These are phyloP conservation scores for Nicotiana benthamiana DNA, from an alignment of 257 asterid species.

Conservation along the genomic window DNA sequence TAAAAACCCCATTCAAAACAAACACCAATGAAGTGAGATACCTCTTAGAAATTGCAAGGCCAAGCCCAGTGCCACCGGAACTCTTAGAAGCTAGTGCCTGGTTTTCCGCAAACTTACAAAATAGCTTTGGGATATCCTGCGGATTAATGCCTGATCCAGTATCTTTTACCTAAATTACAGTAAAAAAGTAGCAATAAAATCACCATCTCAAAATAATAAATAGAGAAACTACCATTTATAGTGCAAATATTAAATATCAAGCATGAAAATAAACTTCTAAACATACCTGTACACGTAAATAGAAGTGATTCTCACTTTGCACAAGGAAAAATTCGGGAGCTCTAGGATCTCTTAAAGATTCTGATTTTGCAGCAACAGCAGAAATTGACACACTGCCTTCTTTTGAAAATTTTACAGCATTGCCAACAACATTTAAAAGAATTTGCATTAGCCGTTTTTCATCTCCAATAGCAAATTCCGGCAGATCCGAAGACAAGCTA, in stretches of 20 bases:
- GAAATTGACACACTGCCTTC: constrained; percentile 77
- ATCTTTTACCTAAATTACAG: constrained; percentile 70
- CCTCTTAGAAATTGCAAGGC: constrained; percentile 95
- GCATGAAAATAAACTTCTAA: not conserved
- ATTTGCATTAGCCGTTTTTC: constrained; percentile 91
- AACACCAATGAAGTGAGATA: constrained; percentile 12
- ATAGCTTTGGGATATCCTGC: constrained; percentile 78
- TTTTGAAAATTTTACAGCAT: constrained; percentile 91
- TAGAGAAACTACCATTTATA: not conserved
- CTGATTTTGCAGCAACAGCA: constrained; percentile 75
- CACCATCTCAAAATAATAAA: not conserved
- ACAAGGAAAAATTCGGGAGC: constrained; percentile 72
- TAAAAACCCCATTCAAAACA: not conserved
- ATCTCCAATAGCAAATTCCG: constrained; percentile 78
- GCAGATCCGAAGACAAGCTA: constrained; percentile 69
- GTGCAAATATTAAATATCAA: not conserved
- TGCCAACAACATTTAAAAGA: constrained; percentile 76
- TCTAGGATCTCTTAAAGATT: constrained; percentile 62
- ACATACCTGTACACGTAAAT: constrained; percentile 82
- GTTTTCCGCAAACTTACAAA: constrained; percentile 77
- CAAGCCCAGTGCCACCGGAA: constrained; percentile 89
- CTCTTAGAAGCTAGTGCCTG: constrained; percentile 62
- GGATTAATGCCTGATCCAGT: constrained; percentile 85
- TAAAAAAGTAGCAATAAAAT: not conserved
- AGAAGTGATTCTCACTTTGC: constrained; percentile 73